phyloP scores from a whole-genome alignment of 768 basidiomycete species.

The Termitomyces eurrhizus region DNA sequence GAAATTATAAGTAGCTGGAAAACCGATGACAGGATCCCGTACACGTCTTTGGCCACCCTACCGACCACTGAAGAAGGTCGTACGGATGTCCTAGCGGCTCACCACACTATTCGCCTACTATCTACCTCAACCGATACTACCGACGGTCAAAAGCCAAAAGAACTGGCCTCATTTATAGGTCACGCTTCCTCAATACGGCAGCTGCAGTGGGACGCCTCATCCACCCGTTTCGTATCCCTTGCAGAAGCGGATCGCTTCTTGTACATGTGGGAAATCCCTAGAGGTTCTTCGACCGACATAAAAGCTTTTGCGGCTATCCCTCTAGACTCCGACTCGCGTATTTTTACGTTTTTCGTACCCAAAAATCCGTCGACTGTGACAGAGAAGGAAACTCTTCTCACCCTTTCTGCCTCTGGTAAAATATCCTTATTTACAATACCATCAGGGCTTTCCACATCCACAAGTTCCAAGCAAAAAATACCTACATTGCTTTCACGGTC shows the following conservation, averaged over 20 bases:
- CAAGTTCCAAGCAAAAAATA: slow-evolving; percentile 40
- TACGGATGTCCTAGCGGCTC: slow-evolving; percentile 51
- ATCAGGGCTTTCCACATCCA: slow-evolving; percentile 34
- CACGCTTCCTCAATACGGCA: slow-evolving; percentile 56
- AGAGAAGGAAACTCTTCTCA: slow-evolving; percentile 39
- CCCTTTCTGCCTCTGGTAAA: slow-evolving; percentile 57
- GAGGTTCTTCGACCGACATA: slow-evolving; percentile 37
- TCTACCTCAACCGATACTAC: slow-evolving; percentile 25
- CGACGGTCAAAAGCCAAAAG: slow-evolving; percentile 38
- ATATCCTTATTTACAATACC: slow-evolving; percentile 55
- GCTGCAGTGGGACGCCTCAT: slow-evolving; percentile 47
- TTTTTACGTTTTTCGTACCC: slow-evolving; percentile 33
- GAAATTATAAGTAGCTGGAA: slow-evolving; percentile 49
- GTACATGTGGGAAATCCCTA: slow-evolving; percentile 56
- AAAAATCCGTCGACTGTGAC: slow-evolving; percentile 19
- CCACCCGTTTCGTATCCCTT: slow-evolving; percentile 51
- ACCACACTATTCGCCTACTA: slow-evolving; percentile 55
- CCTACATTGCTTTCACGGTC: slow-evolving; percentile 51
- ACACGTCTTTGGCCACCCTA: slow-evolving; percentile 45
- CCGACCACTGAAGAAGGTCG: slow-evolving; percentile 34
- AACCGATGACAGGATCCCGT: slow-evolving; percentile 55
- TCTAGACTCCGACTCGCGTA: slow-evolving; percentile 60
- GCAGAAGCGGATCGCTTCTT: slow-evolving; percentile 62
- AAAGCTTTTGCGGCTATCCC: slow-evolving; percentile 57
- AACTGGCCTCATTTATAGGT: slow-evolving; percentile 54